Evolutionary conservation across 768 basidiomycete species (phyloP), one percentile per base, ranked within the genome.

Genomic region (Phylloporus sp.): DNA sequence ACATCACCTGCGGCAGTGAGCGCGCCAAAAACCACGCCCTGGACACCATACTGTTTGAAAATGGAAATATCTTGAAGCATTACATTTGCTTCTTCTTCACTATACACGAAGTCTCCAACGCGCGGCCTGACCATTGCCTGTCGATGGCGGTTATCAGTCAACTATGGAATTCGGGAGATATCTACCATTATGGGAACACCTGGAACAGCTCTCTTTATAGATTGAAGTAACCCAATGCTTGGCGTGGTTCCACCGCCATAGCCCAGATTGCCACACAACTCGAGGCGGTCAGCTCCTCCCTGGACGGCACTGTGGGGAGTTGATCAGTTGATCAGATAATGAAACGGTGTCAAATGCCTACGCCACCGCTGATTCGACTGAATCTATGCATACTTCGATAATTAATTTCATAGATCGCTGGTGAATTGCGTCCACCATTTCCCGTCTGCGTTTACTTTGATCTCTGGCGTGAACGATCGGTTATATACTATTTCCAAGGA

Each of bases 241-340:
- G 90, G 90, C 0, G 90, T 92, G 15, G 81, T 86, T 9, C 90
- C 90, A 18, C 90, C 90, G 20, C 89, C 90, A 22, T 78, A 55
- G 4, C 74, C 78, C 17, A 90, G 69, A 60, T 83, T 85, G 6
- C 71, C 76, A 56, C 87, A 90, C 11, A 90, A 62, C 59, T 90
- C 86, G n/a, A 91, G 74, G 51, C 86, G 76, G 62, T 88, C 73
- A 38, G 86, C 84, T 9, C 86, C 86, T 27, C 78, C 86, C 32
- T 69, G 61, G n/a, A 79, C 69, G 31, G 90, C 85, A 61, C 88
- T 90, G 60, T 14, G 44, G 35, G 43, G 14, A 42, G 43, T 39
- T 7, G 11, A 56, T 24, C 5, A 52, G 36, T 31, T 23, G 27
- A 29, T 49, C 36, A 44, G 32, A 46, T 29, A 42, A 38, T 10